Base-by-base conservation (phyloP, 139 green algal species). In the Haematococcus sp. region DNA sequence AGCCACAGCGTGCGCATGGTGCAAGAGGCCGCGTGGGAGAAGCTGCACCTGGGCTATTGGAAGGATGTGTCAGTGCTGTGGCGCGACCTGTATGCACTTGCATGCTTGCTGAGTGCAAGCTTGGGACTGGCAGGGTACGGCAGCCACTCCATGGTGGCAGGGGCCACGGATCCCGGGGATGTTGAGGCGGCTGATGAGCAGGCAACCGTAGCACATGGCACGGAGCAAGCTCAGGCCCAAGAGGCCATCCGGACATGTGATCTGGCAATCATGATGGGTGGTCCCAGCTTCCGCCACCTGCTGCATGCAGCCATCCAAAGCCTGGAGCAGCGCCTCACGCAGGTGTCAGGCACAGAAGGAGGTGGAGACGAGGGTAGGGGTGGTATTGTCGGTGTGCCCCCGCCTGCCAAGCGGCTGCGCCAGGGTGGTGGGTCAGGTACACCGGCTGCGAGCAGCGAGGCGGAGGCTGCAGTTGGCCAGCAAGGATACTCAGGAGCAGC, bases 31-130 rank as follows among this genome's bases (percentile, higher is more conserved):
- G 77, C 67, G 30, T 96, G 91, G 91, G 89, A 95, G 75, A 89
- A 94, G 84, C 85, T 98, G 52, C 92, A 98, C 81, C 88, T 83
- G 17, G 93, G 93, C 9, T 75, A 87, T 68, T 97, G 93, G 93
- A 84, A 86, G 31, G 74, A 84, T 27, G 90, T 97, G 28, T n/a
- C 44, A 0, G 3, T 83, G 67, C 81, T 74, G 11, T 98, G 93
- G 93, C 74, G 93, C 0, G 90, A 98, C 63, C 76, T 84, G 2
- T 97, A 96, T 78, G 71, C 71, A 3, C 64, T 91, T 15, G 75
- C 79, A 16, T 86, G 80, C 71, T 23, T 96, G 25, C 71, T 94
- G 22, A 35, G 63, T 28, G 63, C 30, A 13, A 61, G 25, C 33
- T 19, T 73, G 30, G 27, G 44, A 17, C 71, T 76, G 65, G 43